These are phyloP conservation scores for Cladosporium sphaerospermum DNA, from an alignment of 2,329 filamentous ascomycete species.

Conservation along the genomic window DNA sequence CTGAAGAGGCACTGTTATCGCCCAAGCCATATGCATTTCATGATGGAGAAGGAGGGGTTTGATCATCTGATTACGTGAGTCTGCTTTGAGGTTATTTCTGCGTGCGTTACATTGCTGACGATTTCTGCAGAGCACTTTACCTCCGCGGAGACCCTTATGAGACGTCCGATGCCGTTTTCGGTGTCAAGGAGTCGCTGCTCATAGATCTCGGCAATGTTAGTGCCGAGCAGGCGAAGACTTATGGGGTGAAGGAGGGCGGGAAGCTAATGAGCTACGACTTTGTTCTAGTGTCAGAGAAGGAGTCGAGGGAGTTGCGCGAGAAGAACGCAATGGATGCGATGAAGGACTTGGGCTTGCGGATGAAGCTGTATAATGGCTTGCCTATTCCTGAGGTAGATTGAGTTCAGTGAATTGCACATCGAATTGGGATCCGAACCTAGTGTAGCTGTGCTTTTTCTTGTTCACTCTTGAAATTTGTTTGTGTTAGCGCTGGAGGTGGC, in stretches of 20 bases:
- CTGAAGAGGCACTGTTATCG: slow-evolving; percentile 71
- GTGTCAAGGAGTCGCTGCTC: slow-evolving; percentile 75
- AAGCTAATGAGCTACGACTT: slow-evolving; percentile 60
- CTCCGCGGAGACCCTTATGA: slow-evolving; percentile 74
- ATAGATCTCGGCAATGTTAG: slow-evolving; percentile 55
- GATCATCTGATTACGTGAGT: slow-evolving; percentile 78
- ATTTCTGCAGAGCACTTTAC: slow-evolving; percentile 61
- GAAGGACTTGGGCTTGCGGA: slow-evolving; percentile 57
- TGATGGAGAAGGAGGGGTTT: slow-evolving; percentile 74
- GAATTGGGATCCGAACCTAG: too few species aligned
- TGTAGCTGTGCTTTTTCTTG: too few species aligned
- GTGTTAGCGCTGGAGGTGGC: too few species aligned
- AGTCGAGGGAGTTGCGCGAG: slow-evolving; percentile 61
- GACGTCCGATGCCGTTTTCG: slow-evolving; percentile 77
- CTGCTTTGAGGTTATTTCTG: too few species aligned
- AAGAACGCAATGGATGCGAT: slow-evolving; percentile 62
- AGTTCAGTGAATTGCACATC: too few species aligned
- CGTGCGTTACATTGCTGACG: slow-evolving; percentile 11
- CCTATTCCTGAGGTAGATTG: slow-evolving; percentile 65
- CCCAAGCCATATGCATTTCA: slow-evolving; percentile 78
- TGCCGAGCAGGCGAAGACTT: slow-evolving; percentile 49
- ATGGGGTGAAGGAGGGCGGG: slow-evolving; percentile 57
- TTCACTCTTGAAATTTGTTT: too few species aligned
- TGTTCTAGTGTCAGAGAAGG: slow-evolving; percentile 65
- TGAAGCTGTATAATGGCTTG: slow-evolving; percentile 70